A percentile compares a stretch with the other conserved stretches of the same genome.
Evolutionary conservation across 73 alveolate species (phyloP).

Genomic region (Paramecium biaurelia): DNA sequence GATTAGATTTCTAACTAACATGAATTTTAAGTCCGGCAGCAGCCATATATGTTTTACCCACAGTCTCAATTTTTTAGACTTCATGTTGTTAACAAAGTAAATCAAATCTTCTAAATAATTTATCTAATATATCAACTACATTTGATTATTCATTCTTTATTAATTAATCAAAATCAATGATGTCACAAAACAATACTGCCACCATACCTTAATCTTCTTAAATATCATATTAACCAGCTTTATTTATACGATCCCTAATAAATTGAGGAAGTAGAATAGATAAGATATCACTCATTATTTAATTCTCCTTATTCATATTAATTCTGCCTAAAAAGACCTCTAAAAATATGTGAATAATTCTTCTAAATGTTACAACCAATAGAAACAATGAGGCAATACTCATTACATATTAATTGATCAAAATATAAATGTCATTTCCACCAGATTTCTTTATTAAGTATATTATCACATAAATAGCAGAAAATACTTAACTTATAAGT

Average conservation of each 20-base stretch:
- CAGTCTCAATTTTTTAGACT: slow-evolving; percentile 78
- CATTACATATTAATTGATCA: neutral
- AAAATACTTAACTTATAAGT: neutral
- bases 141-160: slow-evolving; percentile 44
- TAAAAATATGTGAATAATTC: neutral
- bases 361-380: neutral
- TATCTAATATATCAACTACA: slow-evolving; percentile 74
- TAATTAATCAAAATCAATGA: slow-evolving; percentile 72
- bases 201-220: slow-evolving; percentile 83
- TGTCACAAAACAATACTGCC: slow-evolving; percentile 78
- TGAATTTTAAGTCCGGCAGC: slow-evolving; percentile 79
- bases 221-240: slow-evolving; percentile 72
- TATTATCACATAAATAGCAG: neutral
- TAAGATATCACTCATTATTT: slow-evolving; percentile 23
- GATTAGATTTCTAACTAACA: slow-evolving; percentile 60
- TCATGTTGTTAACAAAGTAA: slow-evolving; percentile 69
- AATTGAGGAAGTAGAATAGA: slow-evolving; percentile 58
- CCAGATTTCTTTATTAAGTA: neutral
- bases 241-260: slow-evolving; percentile 52
- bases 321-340: slow-evolving; percentile 4
- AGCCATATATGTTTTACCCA: slow-evolving; percentile 87
- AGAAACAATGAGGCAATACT: neutral
- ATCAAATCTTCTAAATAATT: slow-evolving; percentile 77
- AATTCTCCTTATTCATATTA: slow-evolving; percentile 49
- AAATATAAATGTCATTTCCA: neutral